Base-by-base conservation (phyloP, 495 filamentous ascomycete species). In the Umbilicaria muhlenbergii region DNA sequence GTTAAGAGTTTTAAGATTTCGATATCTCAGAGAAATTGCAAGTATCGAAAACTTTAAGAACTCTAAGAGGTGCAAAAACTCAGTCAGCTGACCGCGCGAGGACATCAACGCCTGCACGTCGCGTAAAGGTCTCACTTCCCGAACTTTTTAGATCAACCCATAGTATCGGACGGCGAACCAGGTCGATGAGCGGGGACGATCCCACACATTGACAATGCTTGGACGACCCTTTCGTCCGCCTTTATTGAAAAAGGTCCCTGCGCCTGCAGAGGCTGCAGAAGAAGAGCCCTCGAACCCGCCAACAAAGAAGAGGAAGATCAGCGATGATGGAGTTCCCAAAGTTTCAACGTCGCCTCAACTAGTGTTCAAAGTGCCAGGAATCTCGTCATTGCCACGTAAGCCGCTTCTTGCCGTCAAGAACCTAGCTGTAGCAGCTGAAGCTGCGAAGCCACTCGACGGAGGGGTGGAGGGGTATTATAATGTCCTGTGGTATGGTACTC, bases 401-500 rank as follows among this genome's bases (percentile, higher is more conserved):
- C 70, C 71, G 32, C 54, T 75, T 3, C 38, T 67, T 3, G 41
- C 58, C 2, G 54, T 68, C 5, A 48, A 48, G 12, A 72, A 69
- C 44, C 52, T 59, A 3, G 36, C 53, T 21, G 31, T 36, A 41
- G 49, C 51, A 14, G 40, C 51, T 16, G 40, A 33, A 28, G 41
- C 32, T 10, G 28, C 41, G 11, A 21, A 44, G 7, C 3, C 43
- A 1, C 36, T 31, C 8, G 42, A 38, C 19, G 15, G 14, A 17
- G 54, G 48, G 15, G 47, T 52, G n/a, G 64, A 69, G 34, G 57
- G 57, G 6, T 83, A 80, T 55, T 86, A 77, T 54, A 78, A 73
- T 51, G 81, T 77, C 13, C 62, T 85, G 28, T 85, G 79, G 77
- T 77, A 60, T 34, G 62, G 44, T n/a, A 32, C 35, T 38, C 11